Evolutionary conservation across 805 yeast genomes (phyloP).

Genomic region (Metschnikowia lachancei): DNA sequence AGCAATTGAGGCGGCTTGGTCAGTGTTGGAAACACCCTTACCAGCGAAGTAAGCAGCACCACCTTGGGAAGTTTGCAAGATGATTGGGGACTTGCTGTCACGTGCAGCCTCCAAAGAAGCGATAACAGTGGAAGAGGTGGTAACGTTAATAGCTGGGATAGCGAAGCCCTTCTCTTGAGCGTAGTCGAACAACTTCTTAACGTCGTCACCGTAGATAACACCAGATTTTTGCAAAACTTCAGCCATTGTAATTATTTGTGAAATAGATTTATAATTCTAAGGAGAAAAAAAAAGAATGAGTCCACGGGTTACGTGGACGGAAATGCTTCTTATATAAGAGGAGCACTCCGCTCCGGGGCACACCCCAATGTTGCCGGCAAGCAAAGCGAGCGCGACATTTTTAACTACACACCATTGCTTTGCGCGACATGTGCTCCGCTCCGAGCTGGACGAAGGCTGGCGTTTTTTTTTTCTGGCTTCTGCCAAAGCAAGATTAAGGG

Average conservation of each 20-base stretch:
- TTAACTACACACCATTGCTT: conserved; percentile 5
- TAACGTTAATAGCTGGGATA: conserved; percentile 97
- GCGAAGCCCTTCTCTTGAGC: conserved; percentile 94
- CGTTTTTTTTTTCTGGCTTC: neutral
- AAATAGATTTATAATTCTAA: conserved; percentile 3
- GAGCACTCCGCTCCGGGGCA: conserved; percentile 25
- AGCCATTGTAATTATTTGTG: conserved; percentile 17
- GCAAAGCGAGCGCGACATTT: conserved; percentile 13
- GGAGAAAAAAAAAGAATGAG: neutral
- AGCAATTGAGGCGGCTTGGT: conserved; percentile 90
- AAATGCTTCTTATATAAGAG: conserved; percentile 14
- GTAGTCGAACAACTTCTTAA: conserved; percentile 77
- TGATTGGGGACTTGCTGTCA: conserved; percentile 76
- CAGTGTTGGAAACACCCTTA: conserved; percentile 92
- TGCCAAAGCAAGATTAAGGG: too few relatives aligned
- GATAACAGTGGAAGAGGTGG: conserved; percentile 90
- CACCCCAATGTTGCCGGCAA: conserved; percentile 10
- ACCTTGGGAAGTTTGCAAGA: conserved; percentile 96
- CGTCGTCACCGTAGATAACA: conserved; percentile 99
- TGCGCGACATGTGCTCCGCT: conserved; percentile 15
- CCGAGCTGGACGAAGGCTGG: conserved; percentile 1
- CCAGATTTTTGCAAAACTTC: conserved; percentile 72
- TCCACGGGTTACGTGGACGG: neutral
- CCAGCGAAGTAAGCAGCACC: conserved; percentile 99
- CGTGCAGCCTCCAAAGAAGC: conserved; percentile 50